Evolutionary conservation across 805 yeast genomes (phyloP).

Genomic region (Saccharomycopsis oosterbeekiorum): DNA sequence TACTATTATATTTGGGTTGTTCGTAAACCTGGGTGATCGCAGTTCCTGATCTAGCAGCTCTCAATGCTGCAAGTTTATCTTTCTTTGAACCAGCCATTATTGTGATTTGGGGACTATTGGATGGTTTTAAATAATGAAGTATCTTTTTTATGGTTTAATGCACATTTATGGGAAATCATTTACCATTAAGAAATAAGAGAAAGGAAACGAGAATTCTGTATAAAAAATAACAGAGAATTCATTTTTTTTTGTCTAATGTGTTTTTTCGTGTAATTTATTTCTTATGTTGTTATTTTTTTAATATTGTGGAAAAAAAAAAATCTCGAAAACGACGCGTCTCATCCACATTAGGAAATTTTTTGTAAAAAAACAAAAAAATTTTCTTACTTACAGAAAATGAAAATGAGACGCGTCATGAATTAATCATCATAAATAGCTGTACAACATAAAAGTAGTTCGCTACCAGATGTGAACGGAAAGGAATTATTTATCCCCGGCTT

Average conservation of each 20-base stretch:
- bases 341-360: neutral
- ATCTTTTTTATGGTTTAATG: neutral
- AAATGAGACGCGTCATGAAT: neutral
- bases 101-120: neutral
- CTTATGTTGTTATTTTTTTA: too few relatives aligned
- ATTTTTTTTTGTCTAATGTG: too few relatives aligned
- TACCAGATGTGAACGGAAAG: too few relatives aligned
- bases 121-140: too few relatives aligned
- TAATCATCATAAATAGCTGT: neutral
- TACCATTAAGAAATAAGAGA: too few relatives aligned
- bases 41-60: constrained; percentile 56
- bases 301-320: neutral
- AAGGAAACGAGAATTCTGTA: too few relatives aligned
- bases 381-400: neutral
- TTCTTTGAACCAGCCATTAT: constrained; percentile 26
- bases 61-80: constrained; percentile 48
- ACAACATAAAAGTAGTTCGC: too few relatives aligned
- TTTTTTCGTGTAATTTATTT: too few relatives aligned
- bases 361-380: neutral
- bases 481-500: too few relatives aligned
- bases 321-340: too few relatives aligned
- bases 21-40: constrained; percentile 35
- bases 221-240: too few relatives aligned
- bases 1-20: constrained; percentile 41
- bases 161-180: neutral